Base-by-base conservation (phyloP, 139 green algal species). In the Chlamydomonas sp. region DNA sequence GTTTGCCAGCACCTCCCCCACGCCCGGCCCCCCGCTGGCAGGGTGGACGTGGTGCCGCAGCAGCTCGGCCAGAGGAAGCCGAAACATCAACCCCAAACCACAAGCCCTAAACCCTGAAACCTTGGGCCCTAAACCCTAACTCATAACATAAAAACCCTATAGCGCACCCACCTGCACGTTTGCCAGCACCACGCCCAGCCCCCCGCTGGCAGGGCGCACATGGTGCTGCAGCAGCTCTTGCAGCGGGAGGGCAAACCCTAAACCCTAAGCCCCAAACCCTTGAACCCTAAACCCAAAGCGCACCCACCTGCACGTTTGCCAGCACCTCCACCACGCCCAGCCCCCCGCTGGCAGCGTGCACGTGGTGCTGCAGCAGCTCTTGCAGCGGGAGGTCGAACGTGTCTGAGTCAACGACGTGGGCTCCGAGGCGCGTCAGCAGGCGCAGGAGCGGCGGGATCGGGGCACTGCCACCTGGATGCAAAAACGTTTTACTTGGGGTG, bases 321-420 rank as follows among this genome's bases (percentile, higher is more conserved):
- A 58, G 62, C 39, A 71, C 43, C 24, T 13, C 39, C 39, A 20
- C 65, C 30, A 68, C 31, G 31, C 10, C 60, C 34, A 28, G 31
- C 60, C 20, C 22, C 22, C 20, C 37, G 10, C n/a, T 59, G 16
- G 60, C 22, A 28, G 26, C 28, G 38, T 62, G 65, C 28, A 3
- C 5, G 43, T 35, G 28, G 43, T 43, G 2, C 36, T 4, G 43
- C 24, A 60, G 65, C 28, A 71, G 39, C n/a, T 39, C 34, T 43
- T 10, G 13, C 8, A n/a, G 6, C 22, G 60, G 60, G 6, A 68
- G 34, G 10, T 49, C 6, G 60, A 68, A 68, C 31, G 60, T 47
- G n/a, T 10, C 31, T 68, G 60, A 16, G 60, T 68, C 60, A 29
- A 68, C 60, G 31, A n/a, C 30, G 6, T 68, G 34, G n/a, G 31